Evolutionary conservation across 73 alveolate species (phyloP), one percentile per base, ranked within the genome.

Genomic region (Paramecium caudatum): DNA sequence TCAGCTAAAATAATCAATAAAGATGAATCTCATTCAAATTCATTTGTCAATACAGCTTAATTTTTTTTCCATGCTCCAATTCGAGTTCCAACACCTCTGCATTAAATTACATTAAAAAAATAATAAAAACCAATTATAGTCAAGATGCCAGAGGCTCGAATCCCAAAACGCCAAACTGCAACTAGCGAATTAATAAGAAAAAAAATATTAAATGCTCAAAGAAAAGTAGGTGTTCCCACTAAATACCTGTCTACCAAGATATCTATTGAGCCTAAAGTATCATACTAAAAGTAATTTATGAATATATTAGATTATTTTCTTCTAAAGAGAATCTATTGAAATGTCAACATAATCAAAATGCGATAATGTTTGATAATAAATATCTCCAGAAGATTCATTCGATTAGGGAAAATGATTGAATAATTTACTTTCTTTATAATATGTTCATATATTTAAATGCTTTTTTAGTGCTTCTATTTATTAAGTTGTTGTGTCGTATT

Each of bases 51-150:
- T 62, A 25, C 84, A 32, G 84, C 61, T 37, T 68, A 68, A 37
- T 33, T 32, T 2, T 68, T 68, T 10, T 37, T 34, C 37, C 50
- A 68, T 68, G 34, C 84, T 33, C 41, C 61, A 32, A 32, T 37
- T 32, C 25, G 34, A 68, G 37, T 68, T 25, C 84, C 84, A 10
- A 34, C 84, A 3, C 84, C 84, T 32, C 34, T 68, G 34, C 84
- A 68, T 37, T 68, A 68, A 68, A 68, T 68, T 13, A 68, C 41
- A 8, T 37, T 68, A 55, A 55, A 55, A 19, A 55, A 55, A 55
- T 55, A 23, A 55, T 10, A 27, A 2, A 55, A 55, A 55, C 30
- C 80, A 5, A 55, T 55, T 55, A 55, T 55, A 27, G 80, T 55
- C 30, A 55, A 55, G 30, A 55, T 55, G 12, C 80, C 80, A 23